Evolutionary conservation across 169 alveolate species (phyloP).

Genomic region (Plasmodium knowlesi): DNA sequence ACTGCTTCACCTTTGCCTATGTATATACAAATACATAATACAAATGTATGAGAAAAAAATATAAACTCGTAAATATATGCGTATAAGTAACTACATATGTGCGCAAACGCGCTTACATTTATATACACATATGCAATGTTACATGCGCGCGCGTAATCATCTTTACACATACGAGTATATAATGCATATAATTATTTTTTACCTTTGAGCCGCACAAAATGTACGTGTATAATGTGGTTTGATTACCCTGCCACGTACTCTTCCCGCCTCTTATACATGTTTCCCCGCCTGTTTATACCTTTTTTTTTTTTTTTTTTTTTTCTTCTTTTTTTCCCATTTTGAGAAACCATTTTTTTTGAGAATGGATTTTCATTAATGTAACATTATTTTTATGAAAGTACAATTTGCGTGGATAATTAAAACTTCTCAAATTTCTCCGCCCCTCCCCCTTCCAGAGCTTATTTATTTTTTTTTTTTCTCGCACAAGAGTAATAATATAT

Average conservation of each 20-base stretch:
- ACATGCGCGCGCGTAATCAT: background rate
- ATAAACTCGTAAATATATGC: background rate
- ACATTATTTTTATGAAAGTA: constrained; percentile 10
- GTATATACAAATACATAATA: background rate
- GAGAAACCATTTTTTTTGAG: background rate
- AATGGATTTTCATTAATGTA: background rate
- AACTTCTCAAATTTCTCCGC: constrained; percentile 3
- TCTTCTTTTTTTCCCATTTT: background rate
- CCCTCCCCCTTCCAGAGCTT: constrained; percentile 1
- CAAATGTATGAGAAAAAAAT: background rate
- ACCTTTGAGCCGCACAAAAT: background rate
- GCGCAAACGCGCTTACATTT: constrained; percentile 4
- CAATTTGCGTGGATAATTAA: background rate
- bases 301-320: constrained; percentile 13
- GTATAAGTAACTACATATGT: background rate
- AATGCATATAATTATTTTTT: background rate
- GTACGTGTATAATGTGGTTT: background rate
- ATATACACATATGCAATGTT: constrained; percentile 5
- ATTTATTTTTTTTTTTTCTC: constrained; percentile 12
- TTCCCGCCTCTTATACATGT: background rate
- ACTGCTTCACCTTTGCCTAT: background rate
- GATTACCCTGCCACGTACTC: background rate
- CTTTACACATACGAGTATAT: background rate
- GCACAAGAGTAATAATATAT: background rate
- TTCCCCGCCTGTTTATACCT: background rate